Evolutionary conservation across 2,329 filamentous ascomycete species (phyloP).

Genomic region (Penicillium sp.): DNA sequence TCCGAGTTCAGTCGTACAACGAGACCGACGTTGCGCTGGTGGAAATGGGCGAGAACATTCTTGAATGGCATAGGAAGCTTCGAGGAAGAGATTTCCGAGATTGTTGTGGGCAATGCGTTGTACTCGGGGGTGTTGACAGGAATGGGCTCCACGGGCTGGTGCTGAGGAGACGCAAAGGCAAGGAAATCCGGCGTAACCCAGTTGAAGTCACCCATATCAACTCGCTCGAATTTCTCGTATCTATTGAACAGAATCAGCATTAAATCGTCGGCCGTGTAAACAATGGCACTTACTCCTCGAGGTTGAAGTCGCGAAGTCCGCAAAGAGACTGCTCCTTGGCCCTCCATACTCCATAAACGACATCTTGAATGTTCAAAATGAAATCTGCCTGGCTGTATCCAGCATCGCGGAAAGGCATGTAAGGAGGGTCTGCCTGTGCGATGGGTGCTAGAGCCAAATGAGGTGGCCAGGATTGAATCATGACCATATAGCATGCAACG

Average conservation of each 20-base stretch:
- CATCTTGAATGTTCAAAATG: slow-evolving; percentile 89
- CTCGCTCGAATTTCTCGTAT: slow-evolving; percentile 91
- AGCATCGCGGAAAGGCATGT: slow-evolving; percentile 98
- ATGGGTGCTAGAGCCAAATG: slow-evolving; percentile 94
- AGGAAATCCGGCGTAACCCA: slow-evolving; percentile 96
- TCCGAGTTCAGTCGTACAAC: slow-evolving; percentile 95
- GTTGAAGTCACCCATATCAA: slow-evolving; percentile 99
- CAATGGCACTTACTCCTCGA: slow-evolving; percentile 67
- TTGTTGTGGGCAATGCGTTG: slow-evolving; percentile 68
- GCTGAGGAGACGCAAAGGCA: slow-evolving; percentile 92
- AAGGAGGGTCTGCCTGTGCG: slow-evolving; percentile 89
- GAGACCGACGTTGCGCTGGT: slow-evolving; percentile 80
- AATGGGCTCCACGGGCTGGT: slow-evolving; percentile 70
- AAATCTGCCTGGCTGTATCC: slow-evolving; percentile 99
- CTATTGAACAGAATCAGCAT: slow-evolving; percentile 37
- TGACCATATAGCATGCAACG: slow-evolving; percentile 96
- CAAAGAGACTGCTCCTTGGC: slow-evolving; percentile 95
- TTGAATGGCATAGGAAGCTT: slow-evolving; percentile 84
- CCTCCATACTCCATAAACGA: slow-evolving; percentile 98
- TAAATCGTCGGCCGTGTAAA: not conserved
- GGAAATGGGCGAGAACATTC: slow-evolving; percentile 89
- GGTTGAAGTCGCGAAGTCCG: slow-evolving; percentile 86
- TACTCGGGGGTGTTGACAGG: slow-evolving; percentile 70
- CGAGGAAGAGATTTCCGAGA: slow-evolving; percentile 69
- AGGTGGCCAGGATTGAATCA: slow-evolving; percentile 96